Evolutionary conservation across 2,329 filamentous ascomycete species (phyloP).

Genomic region (Aureobasidium sp.): DNA sequence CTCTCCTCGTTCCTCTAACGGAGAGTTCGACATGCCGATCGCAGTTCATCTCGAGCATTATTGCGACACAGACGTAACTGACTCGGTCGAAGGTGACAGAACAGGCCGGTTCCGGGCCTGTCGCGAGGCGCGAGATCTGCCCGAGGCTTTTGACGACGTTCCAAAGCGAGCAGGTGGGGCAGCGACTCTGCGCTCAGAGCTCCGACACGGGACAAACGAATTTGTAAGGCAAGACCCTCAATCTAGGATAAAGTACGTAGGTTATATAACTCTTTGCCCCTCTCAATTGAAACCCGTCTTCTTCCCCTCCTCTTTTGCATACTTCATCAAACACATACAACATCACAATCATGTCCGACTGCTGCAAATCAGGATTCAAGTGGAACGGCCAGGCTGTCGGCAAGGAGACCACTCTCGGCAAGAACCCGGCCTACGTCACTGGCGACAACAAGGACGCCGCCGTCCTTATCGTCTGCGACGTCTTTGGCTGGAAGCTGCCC

Average conservation of each 20-base stretch:
- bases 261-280: background rate
- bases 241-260: background rate
- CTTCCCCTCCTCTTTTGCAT: no score
- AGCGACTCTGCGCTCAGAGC: background rate
- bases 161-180: background rate
- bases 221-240: slow-evolving; percentile 4
- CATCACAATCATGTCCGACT: slow-evolving; percentile 15
- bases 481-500: slow-evolving; percentile 40
- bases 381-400: slow-evolving; percentile 24
- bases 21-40: background rate
- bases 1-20: background rate
- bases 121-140: background rate
- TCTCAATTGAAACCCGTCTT: background rate
- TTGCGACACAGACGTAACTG: background rate
- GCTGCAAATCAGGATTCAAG: slow-evolving; percentile 24
- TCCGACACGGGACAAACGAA: background rate
- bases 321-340: background rate
- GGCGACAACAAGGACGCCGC: slow-evolving; percentile 24
- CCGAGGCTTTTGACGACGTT: background rate
- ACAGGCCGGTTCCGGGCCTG: background rate
- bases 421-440: slow-evolving; percentile 24
- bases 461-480: slow-evolving; percentile 26
- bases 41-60: background rate
- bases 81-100: background rate
- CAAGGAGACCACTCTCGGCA: slow-evolving; percentile 18